Evolutionary conservation across 805 yeast genomes (phyloP), one percentile per base, ranked within the genome.

Genomic region (Spathaspora boniae): DNA sequence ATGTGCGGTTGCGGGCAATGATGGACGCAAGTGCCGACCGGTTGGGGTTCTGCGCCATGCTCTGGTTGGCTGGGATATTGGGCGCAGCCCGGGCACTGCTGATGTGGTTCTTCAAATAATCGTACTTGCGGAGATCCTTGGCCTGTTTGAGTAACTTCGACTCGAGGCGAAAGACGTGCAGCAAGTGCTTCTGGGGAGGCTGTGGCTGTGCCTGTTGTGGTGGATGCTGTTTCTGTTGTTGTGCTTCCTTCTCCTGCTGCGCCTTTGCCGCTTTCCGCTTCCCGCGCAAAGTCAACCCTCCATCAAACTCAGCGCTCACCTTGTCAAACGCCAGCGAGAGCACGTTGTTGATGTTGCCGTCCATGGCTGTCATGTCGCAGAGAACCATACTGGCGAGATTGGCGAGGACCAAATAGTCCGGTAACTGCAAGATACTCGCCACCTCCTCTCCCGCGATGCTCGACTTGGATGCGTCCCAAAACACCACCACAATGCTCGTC

Each of bases 401-500:
- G 14, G 45, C 32, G 3, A 30, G 48, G 7, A 35, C 15, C 6
- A 19, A 17, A 16, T 41, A 36, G 9, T 43, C 39, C 2, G 40
- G 35, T 2, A 54, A 25, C 2, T 44, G 34, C 17, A 66, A 47
- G 2, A 38, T 14, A 7, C 44, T 33, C 3, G 34, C 14, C 9
- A 59, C 47, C 16, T 50, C 46, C 3, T 36, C 45, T 1, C 26
- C 11, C 8, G 31, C 22, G 15, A 60, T 22, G 2, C 38, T 45
- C 6, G 54, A 35, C 9, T 50, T 43, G 4, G 48, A 44, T 2
- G 43, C 39, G 40, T 65, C 70, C 78, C 78, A 74, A 38, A 52
- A 62, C 11, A 73, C 31, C 4, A 74, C 38, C 12, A 73, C 33
- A 4, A 74, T 45, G 31, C 66, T 68, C 3, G 66, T 56, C 38